phyloP scores from a whole-genome alignment of 192 early-diverging fungal genomes.

The Paraglomus brasilianum region DNA sequence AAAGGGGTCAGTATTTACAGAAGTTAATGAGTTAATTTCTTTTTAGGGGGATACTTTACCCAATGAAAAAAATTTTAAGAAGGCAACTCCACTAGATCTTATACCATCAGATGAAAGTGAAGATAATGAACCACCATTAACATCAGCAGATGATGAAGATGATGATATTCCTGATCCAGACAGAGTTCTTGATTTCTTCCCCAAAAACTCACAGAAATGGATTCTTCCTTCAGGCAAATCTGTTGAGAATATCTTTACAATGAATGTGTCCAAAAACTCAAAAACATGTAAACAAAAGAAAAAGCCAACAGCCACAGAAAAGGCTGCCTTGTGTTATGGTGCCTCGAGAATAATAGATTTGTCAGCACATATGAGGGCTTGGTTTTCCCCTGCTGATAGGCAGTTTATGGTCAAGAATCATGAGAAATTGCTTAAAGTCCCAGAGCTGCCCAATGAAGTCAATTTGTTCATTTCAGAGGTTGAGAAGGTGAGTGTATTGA shows the following conservation, averaged over 20 bases:
- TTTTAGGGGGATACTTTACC: too few species aligned
- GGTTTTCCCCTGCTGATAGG: slow-evolving; percentile 14
- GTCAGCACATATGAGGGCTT: slow-evolving; percentile 22
- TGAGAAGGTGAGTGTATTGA: slow-evolving; percentile 12
- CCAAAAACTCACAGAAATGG: slow-evolving; percentile 19
- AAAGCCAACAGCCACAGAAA: slow-evolving; percentile 10
- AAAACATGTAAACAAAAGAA: slow-evolving; percentile 29
- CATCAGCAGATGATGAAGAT: slow-evolving; percentile 11
- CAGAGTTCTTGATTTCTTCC: slow-evolving; percentile 5
- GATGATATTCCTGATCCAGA: slow-evolving; percentile 21
- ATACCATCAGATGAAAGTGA: too few species aligned
- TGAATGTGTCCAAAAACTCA: slow-evolving; percentile 16
- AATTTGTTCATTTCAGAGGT: slow-evolving; percentile 25
- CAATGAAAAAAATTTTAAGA: too few species aligned
- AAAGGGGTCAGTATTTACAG: too few species aligned
- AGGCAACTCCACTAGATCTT: too few species aligned
- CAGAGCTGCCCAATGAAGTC: slow-evolving; percentile 3
- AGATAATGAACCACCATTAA: too few species aligned
- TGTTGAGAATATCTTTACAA: slow-evolving; percentile 16
- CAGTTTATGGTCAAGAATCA: slow-evolving; percentile 22
- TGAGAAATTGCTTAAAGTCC: slow-evolving; percentile 16
- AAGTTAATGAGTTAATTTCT: too few species aligned
- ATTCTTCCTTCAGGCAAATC: slow-evolving; percentile 21
- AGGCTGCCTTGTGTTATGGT: slow-evolving; percentile 20
- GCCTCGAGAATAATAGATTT: slow-evolving; percentile 27